A percentile compares a stretch with the other conserved stretches of the same genome.
Evolutionary conservation across 1,139 yeast species (phyloP).

Genomic region (Fermentozyma sake): DNA sequence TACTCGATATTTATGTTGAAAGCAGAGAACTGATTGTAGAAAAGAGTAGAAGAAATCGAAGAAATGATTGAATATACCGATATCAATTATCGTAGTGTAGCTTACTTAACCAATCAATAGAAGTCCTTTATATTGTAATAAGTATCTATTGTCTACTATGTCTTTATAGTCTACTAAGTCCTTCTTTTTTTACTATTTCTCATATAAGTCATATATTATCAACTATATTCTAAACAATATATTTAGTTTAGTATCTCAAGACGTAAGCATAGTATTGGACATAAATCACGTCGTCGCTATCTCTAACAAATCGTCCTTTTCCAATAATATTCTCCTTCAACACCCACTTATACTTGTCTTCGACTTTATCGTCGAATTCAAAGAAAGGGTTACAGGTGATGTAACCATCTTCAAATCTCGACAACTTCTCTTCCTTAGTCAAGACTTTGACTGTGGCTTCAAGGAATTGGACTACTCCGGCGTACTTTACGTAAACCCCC

Average conservation of each 20-base stretch:
- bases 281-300: conserved; percentile 31
- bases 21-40: too few species aligned
- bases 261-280: conserved; percentile 51
- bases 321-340: conserved; percentile 42
- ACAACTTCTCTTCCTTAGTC: conserved; percentile 19
- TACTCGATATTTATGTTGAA: too few species aligned
- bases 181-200: too few species aligned
- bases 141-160: too few species aligned
- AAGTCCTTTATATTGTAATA: too few species aligned
- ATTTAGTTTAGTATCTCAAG: conserved; percentile 5
- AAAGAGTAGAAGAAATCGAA: too few species aligned
- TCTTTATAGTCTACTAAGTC: too few species aligned
- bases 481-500: conserved; percentile 39
- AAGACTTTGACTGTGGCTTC: conserved; percentile 32
- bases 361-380: conserved; percentile 32
- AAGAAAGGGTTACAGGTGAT: conserved; percentile 45
- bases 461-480: conserved; percentile 40
- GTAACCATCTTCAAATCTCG: conserved; percentile 43
- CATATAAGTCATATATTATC: too few species aligned
- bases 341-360: conserved; percentile 45
- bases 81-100: too few species aligned
- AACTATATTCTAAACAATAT: background rate
- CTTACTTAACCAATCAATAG: too few species aligned
- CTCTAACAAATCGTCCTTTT: conserved; percentile 51
- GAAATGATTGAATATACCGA: too few species aligned